Evolutionary conservation across 2,329 filamentous ascomycete species (phyloP), one percentile per base, ranked within the genome.

Genomic region (Epichloe bromicola): DNA sequence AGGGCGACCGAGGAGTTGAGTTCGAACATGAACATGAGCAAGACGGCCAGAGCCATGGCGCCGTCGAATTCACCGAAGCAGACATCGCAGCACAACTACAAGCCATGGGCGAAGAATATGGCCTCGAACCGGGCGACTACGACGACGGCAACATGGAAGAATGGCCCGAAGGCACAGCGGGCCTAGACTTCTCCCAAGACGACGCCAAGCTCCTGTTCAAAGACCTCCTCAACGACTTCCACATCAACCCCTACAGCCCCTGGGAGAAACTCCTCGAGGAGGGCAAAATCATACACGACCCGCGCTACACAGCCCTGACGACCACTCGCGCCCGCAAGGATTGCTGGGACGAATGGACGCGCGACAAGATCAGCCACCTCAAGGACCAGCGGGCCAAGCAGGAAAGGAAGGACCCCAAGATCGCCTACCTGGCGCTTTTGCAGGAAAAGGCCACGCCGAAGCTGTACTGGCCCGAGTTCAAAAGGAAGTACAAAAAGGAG

Each of bases 401-500:
- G 62, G 85, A 86, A 66, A 91, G 88, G 70, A 80, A 80, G 56
- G 89, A 97, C 60, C 91, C 93, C 1, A 75, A 78, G 45, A 85
- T 95, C 56, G 81, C 84, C 1, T 98, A 94, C 65, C 70, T 97
- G 54, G 77, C 79, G 0, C 85, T 98, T 56, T 72, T 98, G 33
- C 82, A 91, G 56, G 79, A 84, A 46, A 79, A 88, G 58, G 91
- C 90, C 0, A 93, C 84, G 0, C 85, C 88, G 0, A 97, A 95
- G 68, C 75, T 98, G 1, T 98, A 95, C 73, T 98, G 93, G 93
- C 85, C 88, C 0, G 93, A 98, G 64, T 98, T 98, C 69, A 88
- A 87, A 60, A 77, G 93, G 36, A 98, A 96, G 64, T 93, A 82
- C 67, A 85, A 85, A 57, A 90, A 85, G 57, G 89, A 95, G 56